Base-by-base conservation (phyloP, 2,329 filamentous ascomycete species). In the Exophiala alcalophila region DNA sequence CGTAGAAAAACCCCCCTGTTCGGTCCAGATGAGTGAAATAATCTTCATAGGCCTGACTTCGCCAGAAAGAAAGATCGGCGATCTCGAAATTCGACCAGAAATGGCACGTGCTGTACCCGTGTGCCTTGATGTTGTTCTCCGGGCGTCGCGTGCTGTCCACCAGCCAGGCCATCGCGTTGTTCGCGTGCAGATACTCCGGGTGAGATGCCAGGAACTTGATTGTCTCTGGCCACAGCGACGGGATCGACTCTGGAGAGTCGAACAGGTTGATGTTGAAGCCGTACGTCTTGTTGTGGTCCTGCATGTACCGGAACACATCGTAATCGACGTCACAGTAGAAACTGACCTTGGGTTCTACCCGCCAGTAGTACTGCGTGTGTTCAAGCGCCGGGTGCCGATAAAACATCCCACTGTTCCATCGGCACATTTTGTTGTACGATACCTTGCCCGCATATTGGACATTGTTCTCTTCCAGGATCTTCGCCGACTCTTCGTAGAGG, bases 81-180 rank as follows among this genome's bases (percentile, higher is more conserved):
- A 98, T 91, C 67, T 98, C 92, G 58, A 98, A 98, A 67, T 98
- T 98, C 59, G 84, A 92, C 92, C 92, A 98, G 73, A 98, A 98
- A 66, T 98, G 92, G 65, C 92, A 98, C 2, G 92, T 97, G 23
- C 88, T 94, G 72, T 95, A 98, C 23, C 92, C 92, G 58, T 94
- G 85, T 5, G 91, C 91, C 51, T 83, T 80, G 40, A 74, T 64
- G 61, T 88, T 87, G 65, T 94, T 85, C 10, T 87, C 79, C 1
- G 91, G 90, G 34, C 92, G 78, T 33, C 82, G 77, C 42, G 74
- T 66, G 49, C 78, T 80, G 63, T 98, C 92, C 1, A 83, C 86
- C 49, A 98, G 66, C 91, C 91, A 98, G 23, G 78, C 74, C 68
- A 91, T 78, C 44, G 92, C 90, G 62, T 88, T 95, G 65, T 94